Evolutionary conservation across 495 filamentous ascomycete species (phyloP).

Genomic region (Hypoxylon rickii): DNA sequence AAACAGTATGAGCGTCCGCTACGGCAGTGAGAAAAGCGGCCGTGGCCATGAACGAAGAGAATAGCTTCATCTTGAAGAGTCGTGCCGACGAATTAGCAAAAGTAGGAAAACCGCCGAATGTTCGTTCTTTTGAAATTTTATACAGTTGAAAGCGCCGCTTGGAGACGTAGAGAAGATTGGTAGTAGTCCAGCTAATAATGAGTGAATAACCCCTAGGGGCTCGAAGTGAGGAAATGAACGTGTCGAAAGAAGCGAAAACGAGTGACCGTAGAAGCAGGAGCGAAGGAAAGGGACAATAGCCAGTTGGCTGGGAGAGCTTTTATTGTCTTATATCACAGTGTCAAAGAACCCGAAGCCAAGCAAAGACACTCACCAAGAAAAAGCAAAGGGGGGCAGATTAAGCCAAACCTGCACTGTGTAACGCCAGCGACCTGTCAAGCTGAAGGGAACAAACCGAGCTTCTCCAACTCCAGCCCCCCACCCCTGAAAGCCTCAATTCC

Average conservation of each 20-base stretch:
- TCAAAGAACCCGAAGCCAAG: no score
- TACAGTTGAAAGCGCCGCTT: neutral
- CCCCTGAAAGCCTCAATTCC: no score
- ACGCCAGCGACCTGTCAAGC: neutral
- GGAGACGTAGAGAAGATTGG: neutral
- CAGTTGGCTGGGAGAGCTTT: no score
- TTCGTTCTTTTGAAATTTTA: neutral
- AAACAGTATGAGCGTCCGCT: slow-evolving; percentile 63
- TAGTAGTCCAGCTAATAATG: slow-evolving; percentile 10
- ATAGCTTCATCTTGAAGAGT: slow-evolving; percentile 36
- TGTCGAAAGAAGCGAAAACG: slow-evolving; percentile 1
- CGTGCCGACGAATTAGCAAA: no score
- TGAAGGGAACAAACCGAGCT: no score
- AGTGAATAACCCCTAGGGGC: slow-evolving; percentile 1
- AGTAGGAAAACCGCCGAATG: no score
- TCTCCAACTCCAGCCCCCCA: no score
- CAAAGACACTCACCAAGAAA: neutral
- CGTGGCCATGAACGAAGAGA: slow-evolving; percentile 31
- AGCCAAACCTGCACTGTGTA: slow-evolving; percentile 2
- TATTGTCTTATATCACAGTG: slow-evolving; percentile 1
- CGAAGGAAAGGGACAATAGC: neutral
- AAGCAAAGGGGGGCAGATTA: neutral
- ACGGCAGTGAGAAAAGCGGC: slow-evolving; percentile 37
- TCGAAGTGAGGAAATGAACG: neutral
- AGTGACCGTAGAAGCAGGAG: slow-evolving; percentile 6